Conservation (phyloP, 495 filamentous ascomycete genomes). For the Achaetomiella virescens region DNA sequence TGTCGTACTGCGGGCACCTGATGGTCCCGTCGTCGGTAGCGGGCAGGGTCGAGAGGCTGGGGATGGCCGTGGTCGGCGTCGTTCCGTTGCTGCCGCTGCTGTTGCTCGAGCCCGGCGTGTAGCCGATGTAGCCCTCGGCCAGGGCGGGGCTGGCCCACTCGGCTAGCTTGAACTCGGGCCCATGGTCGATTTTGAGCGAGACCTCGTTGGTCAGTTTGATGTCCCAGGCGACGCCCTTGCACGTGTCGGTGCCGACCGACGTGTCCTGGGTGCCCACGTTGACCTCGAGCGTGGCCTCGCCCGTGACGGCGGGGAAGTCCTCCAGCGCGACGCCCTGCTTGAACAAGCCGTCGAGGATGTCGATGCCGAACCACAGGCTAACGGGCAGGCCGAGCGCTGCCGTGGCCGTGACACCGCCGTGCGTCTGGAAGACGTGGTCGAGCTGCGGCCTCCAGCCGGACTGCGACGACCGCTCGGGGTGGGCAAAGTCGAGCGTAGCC, state of each 20-base stretch:
- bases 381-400: constrained; percentile 13
- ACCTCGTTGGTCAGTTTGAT: constrained; percentile 12
- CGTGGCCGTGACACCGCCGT: constrained; percentile 11
- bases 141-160: constrained; percentile 8
- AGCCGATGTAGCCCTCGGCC: constrained; percentile 2
- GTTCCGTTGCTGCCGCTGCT: background rate
- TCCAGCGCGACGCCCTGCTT: constrained; percentile 7
- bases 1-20: background rate
- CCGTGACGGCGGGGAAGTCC: constrained; percentile 5
- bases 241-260: constrained; percentile 4
- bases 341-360: constrained; percentile 11
- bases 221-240: constrained; percentile 4
- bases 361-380: constrained; percentile 7
- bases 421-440: constrained; percentile 9
- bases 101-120: background rate
- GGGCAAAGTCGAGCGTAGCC: constrained; percentile 2
- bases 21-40: background rate
- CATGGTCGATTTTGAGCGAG: background rate
- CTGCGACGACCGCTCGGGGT: constrained; percentile 1
- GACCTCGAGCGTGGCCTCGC: constrained; percentile 7
- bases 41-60: background rate
- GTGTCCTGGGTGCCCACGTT: background rate
- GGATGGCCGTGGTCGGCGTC: background rate
- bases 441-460: constrained; percentile 9
- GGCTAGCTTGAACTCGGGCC: background rate